phyloP scores from a whole-genome alignment of 2,329 filamentous ascomycete species.

The Pyrenochaeta sp. region DNA sequence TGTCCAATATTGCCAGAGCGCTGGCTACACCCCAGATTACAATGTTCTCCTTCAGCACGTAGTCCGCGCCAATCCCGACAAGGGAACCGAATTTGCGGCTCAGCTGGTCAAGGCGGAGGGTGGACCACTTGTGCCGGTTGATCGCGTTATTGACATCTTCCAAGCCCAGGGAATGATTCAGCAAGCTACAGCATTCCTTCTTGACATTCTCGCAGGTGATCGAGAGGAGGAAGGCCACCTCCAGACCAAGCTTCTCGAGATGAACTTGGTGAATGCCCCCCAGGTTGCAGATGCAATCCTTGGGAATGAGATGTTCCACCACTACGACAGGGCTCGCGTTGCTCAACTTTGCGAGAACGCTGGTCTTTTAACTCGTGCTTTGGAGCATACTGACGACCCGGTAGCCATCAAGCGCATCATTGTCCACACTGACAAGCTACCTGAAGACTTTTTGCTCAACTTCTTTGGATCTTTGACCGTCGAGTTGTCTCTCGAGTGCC shows the following conservation, averaged over 20 bases:
- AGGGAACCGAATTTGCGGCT: constrained; percentile 93
- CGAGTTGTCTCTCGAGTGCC: constrained; percentile 90
- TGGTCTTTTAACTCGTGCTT: constrained; percentile 72
- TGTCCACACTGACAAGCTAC: constrained; percentile 85
- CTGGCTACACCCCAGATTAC: constrained; percentile 93
- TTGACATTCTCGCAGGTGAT: constrained; percentile 95
- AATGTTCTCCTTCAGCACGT: constrained; percentile 84
- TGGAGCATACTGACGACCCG: constrained; percentile 95
- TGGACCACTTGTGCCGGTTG: constrained; percentile 87
- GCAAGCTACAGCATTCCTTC: constrained; percentile 95
- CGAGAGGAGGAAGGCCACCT: constrained; percentile 90
- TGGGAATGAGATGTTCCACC: constrained; percentile 97
- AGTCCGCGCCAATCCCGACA: constrained; percentile 88
- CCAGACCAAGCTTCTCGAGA: constrained; percentile 94
- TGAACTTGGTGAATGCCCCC: constrained; percentile 96
- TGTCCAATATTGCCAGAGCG: constrained; percentile 84
- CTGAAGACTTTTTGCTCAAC: constrained; percentile 86
- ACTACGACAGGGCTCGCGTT: constrained; percentile 92
- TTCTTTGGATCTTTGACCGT: constrained; percentile 96
- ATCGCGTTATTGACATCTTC: constrained; percentile 97
- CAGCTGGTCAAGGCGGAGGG: constrained; percentile 87
- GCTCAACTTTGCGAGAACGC: constrained; percentile 92
- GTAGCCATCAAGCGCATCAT: constrained; percentile 88
- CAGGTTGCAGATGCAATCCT: constrained; percentile 98
- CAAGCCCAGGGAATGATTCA: constrained; percentile 98